A percentile compares a stretch with the other conserved stretches of the same genome.
phyloP scores from a whole-genome alignment of 371 early-diverging fungal genomes.

The Dichotomocladium elegans region DNA sequence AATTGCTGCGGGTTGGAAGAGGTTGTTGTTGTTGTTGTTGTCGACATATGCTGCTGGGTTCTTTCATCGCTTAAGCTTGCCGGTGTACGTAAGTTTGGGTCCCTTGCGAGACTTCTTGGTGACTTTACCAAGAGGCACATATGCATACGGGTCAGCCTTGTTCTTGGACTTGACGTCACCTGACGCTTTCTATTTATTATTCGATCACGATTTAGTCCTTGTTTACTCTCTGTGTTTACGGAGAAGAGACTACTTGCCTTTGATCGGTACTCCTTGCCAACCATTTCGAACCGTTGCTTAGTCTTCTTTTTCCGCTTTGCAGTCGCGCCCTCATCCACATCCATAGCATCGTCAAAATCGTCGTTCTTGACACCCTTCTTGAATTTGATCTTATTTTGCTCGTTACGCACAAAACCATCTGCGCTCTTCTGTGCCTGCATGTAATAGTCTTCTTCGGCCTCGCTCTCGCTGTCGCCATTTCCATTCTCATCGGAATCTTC shows the following conservation, averaged over 20 bases:
- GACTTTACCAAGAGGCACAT: conserved; percentile 79
- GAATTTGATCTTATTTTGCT: conserved; percentile 85
- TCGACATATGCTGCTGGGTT: not conserved
- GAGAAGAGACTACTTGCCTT: conserved; percentile 50
- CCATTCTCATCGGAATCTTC: conserved; percentile 46
- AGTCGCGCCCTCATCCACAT: conserved; percentile 47
- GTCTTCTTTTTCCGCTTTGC: conserved; percentile 21
- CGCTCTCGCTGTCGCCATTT: conserved; percentile 40
- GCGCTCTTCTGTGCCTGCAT: conserved; percentile 72
- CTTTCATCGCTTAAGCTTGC: conserved; percentile 37
- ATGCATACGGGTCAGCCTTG: conserved; percentile 92
- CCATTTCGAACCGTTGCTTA: conserved; percentile 24
- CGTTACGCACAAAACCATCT: conserved; percentile 83
- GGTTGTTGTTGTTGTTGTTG: not conserved
- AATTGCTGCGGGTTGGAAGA: too few species aligned
- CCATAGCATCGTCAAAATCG: conserved; percentile 46
- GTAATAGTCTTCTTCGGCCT: conserved; percentile 77
- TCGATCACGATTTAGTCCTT: not conserved
- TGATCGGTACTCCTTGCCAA: conserved; percentile 60
- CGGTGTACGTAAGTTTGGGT: conserved; percentile 40
- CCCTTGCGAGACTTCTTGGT: conserved; percentile 41
- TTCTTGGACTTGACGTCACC: conserved; percentile 92
- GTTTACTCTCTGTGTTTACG: not conserved
- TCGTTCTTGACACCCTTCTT: conserved; percentile 60
- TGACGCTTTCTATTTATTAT: conserved; percentile 59